Base-by-base conservation (phyloP, 805 yeast genomes). In the Barnettozyma salicaria region DNA sequence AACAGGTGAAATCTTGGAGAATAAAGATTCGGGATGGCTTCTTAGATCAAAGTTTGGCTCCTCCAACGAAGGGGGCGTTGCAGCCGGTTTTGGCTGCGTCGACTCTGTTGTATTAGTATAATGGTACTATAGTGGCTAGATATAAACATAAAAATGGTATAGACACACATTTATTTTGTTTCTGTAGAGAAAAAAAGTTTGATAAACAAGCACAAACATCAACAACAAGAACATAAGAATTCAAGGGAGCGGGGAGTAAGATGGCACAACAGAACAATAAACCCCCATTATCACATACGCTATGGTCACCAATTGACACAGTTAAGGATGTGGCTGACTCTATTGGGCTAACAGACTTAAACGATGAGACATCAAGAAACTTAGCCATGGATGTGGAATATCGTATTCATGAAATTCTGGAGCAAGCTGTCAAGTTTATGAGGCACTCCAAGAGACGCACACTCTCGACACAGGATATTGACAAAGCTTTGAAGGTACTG, bases 351-450 rank as follows among this genome's bases (percentile, higher is more conserved):
- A 60, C 70, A 4, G 76, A 66, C 40, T 65, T 92, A 32, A 84
- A 86, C 22, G 97, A 90, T 37, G 98, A 94, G 42, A 95, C 90
- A 2, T 83, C 96, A 32, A 85, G 87, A 55, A 86, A 92, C 44
- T 65, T 92, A 43, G 97, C 99, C 6, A 92, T 92, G 98, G 99
- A 92, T 58, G 94, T 92, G n/a, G 99, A 92, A 63, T 92, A 94
- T 59, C 74, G 98, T 44, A 85, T 92, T 47, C 90, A 90, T 58
- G 97, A 92, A 62, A 84, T 92, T 27, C 66, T 94, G 42, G 98
- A 92, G 58, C 95, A 92, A 47, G 97, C 98, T 16, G 77, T 83
- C 39, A 92, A 92, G 59, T 90, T 90, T 61, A 92, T 90, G 90
- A 73, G 96, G 49, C 97, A 92, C 60, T 78, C 92, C 19, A 90